phyloP scores from a whole-genome alignment of 257 asterid species.

The Craterostigma plantagineum region DNA sequence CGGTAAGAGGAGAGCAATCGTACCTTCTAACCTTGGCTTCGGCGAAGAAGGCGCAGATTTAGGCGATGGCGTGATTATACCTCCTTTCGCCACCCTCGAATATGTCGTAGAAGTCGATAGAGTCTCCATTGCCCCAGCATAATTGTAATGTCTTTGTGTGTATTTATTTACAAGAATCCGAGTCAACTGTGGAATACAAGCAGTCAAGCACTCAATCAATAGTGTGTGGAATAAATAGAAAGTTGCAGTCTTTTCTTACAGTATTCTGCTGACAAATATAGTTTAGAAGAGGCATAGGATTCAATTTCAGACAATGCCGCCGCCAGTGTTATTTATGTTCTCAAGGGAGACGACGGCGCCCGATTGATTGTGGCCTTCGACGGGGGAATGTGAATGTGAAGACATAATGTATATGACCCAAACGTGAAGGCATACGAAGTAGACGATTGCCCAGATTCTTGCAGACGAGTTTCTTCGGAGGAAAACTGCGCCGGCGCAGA shows the following conservation, averaged over 20 bases:
- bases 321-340: constrained; percentile 56
- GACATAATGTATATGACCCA: constrained; percentile 68
- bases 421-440: constrained; percentile 65
- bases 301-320: constrained; percentile 25
- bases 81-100: constrained; percentile 66
- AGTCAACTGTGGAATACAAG: no score
- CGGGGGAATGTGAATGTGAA: constrained; percentile 35
- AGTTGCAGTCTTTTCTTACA: no score
- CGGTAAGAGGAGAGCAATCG: constrained; percentile 52
- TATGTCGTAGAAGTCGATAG: constrained; percentile 53
- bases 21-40: constrained; percentile 56
- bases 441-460: constrained; percentile 48
- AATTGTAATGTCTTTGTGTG: constrained; percentile 8
- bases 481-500: constrained; percentile 49
- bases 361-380: constrained; percentile 28
- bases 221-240: no score
- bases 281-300: no score
- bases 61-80: constrained; percentile 49
- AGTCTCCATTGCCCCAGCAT: constrained; percentile 80
- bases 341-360: constrained; percentile 62
- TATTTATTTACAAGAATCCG: no score
- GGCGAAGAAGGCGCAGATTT: constrained; percentile 84
- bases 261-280: no score
- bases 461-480: constrained; percentile 56
- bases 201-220: no score